Conservation (phyloP, 116 monocot species). For the Trichopus zeylanicus region DNA sequence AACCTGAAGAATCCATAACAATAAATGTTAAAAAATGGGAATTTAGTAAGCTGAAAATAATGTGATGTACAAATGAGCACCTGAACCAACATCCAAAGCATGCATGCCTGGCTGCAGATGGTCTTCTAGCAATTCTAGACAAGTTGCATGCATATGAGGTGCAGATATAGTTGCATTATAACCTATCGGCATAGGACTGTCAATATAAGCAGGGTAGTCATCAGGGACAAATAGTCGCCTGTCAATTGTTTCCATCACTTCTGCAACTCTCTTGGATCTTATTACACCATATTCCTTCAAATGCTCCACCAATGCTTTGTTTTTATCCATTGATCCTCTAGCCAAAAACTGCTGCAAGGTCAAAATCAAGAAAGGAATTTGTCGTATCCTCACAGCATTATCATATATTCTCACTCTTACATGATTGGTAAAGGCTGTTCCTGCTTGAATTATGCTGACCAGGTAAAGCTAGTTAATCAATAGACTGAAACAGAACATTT, state of each 20-base stretch:
- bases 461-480: too few species aligned
- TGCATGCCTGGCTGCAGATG: conserved; percentile 69
- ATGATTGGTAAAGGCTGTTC: too few species aligned
- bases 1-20: too few species aligned
- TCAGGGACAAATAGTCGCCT: conserved; percentile 53
- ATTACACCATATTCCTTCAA: conserved; percentile 44
- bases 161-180: conserved; percentile 83
- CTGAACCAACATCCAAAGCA: conserved; percentile 76
- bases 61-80: conserved; percentile 9
- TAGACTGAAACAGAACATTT: too few species aligned
- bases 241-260: conserved; percentile 69
- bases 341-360: conserved; percentile 39
- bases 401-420: too few species aligned
- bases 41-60: background rate
- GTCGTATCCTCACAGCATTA: background rate
- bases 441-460: too few species aligned
- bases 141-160: conserved; percentile 73
- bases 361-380: background rate
- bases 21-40: background rate
- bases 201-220: conserved; percentile 38
- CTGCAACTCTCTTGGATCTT: conserved; percentile 55
- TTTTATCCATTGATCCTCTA: conserved; percentile 36
- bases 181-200: conserved; percentile 61
- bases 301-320: conserved; percentile 58
- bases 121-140: conserved; percentile 56